phyloP scores from a whole-genome alignment of 2,329 filamentous ascomycete genomes.

The Ustilaginoidea virens region DNA sequence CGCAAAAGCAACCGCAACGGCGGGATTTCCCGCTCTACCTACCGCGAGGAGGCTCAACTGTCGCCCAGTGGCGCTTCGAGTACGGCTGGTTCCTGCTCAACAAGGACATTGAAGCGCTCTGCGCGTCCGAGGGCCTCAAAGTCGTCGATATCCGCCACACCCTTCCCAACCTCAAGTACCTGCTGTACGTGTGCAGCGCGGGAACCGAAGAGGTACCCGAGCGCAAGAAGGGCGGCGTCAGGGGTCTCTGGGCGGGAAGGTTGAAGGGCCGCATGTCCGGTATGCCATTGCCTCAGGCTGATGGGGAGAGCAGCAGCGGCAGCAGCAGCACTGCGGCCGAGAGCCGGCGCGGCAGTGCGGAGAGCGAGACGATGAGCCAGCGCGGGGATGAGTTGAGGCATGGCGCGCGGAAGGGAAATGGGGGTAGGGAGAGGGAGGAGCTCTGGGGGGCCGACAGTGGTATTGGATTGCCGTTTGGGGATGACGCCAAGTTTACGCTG shows the following conservation, averaged over 20 bases:
- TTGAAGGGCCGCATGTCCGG: slow-evolving; percentile 20
- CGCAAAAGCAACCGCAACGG: slow-evolving; percentile 31
- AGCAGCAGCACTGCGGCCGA: slow-evolving; percentile 20
- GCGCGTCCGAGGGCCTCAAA: slow-evolving; percentile 51
- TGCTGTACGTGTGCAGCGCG: slow-evolving; percentile 78
- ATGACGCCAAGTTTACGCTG: slow-evolving; percentile 30
- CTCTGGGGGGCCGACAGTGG: slow-evolving; percentile 8
- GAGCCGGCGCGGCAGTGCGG: slow-evolving; percentile 27
- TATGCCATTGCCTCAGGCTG: slow-evolving; percentile 7
- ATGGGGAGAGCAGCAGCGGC: slow-evolving; percentile 21
- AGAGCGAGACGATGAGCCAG: slow-evolving; percentile 24
- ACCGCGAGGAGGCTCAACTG: slow-evolving; percentile 40
- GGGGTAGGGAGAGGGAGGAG: slow-evolving; percentile 5
- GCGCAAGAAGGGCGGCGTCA: slow-evolving; percentile 44
- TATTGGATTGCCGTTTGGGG: slow-evolving; percentile 28
- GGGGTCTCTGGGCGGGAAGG: slow-evolving; percentile 39
- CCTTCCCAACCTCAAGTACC: slow-evolving; percentile 81
- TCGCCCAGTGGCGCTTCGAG: slow-evolving; percentile 78
- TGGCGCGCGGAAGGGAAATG: slow-evolving; percentile 15
- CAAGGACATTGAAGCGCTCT: slow-evolving; percentile 71
- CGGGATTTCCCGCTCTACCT: slow-evolving; percentile 70
- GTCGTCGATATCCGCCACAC: slow-evolving; percentile 87
- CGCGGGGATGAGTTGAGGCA: slow-evolving; percentile 22
- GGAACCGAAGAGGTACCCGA: slow-evolving; percentile 50
- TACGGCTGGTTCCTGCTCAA: slow-evolving; percentile 95